These are phyloP conservation scores for Bruguiera sexangula DNA, from an alignment of 345 rosid genomes.

Conservation along the genomic window DNA sequence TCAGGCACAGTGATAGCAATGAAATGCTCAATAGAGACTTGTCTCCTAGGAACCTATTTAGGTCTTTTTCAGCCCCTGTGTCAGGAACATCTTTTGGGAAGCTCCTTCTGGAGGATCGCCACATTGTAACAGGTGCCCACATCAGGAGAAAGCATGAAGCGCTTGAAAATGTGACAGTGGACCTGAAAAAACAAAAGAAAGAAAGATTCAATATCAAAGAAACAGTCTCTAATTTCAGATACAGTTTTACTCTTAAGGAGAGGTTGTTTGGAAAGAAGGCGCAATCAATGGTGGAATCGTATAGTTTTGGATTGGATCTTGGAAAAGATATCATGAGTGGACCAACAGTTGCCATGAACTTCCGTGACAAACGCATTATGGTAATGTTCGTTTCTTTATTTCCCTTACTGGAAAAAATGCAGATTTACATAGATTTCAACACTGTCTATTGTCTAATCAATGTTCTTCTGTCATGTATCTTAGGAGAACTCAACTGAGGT, in stretches of 20 bases:
- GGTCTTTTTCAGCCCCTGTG: slow-evolving; percentile 86
- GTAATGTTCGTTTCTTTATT: not conserved
- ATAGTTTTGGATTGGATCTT: slow-evolving; percentile 36
- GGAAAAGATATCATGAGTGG: slow-evolving; percentile 62
- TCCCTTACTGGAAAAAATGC: not conserved
- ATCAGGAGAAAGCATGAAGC: slow-evolving; percentile 85
- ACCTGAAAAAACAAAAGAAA: slow-evolving; percentile 53
- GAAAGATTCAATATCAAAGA: slow-evolving; percentile 66
- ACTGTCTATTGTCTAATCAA: not conserved
- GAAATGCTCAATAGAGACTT: slow-evolving; percentile 31
- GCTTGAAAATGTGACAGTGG: slow-evolving; percentile 34
- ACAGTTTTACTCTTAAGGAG: slow-evolving; percentile 50
- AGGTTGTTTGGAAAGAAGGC: slow-evolving; percentile 70
- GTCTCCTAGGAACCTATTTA: slow-evolving; percentile 65
- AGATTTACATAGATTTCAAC: not conserved
- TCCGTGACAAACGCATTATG: slow-evolving; percentile 53
- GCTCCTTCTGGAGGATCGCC: slow-evolving; percentile 81
- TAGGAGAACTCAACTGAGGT: slow-evolving; percentile 95
- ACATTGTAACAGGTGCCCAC: slow-evolving; percentile 70
- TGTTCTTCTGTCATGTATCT: slow-evolving; percentile 1
- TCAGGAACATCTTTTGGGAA: slow-evolving; percentile 82
- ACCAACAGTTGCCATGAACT: slow-evolving; percentile 48
- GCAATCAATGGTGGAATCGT: slow-evolving; percentile 57
- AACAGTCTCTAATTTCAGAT: slow-evolving; percentile 70
- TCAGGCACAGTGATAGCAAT: slow-evolving; percentile 41